Conservation (phyloP, 2,329 filamentous ascomycete genomes). For the Arthrinium puccinioides region DNA sequence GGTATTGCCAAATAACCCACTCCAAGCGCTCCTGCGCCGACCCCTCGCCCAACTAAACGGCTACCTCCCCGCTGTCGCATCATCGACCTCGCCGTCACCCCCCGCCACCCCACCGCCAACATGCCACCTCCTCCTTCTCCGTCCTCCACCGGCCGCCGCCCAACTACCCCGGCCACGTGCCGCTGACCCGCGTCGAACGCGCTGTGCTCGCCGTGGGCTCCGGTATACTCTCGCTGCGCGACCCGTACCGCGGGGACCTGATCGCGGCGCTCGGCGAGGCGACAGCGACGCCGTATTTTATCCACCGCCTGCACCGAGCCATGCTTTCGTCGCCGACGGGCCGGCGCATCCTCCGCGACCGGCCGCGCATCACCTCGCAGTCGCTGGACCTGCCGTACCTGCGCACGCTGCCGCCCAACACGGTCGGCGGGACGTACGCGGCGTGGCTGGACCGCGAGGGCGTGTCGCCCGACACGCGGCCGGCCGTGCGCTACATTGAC, state of each 20-base stretch:
- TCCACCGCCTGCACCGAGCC: conserved; percentile 79
- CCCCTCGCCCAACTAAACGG: neutral
- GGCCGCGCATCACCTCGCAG: conserved; percentile 79
- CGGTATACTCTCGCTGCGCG: conserved; percentile 55
- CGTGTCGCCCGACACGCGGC: conserved; percentile 84
- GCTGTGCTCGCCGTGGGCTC: conserved; percentile 61
- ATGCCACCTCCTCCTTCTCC: conserved; percentile 50
- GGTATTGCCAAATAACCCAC: too few species aligned
- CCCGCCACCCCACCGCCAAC: conserved; percentile 18
- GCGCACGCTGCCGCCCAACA: conserved; percentile 62
- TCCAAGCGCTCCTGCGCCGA: neutral
- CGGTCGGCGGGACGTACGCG: conserved; percentile 76
- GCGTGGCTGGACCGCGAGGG: conserved; percentile 91
- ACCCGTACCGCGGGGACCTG: conserved; percentile 82
- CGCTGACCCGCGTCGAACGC: conserved; percentile 72
- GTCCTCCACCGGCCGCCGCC: conserved; percentile 77
- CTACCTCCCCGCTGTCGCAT: neutral
- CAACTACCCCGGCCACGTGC: conserved; percentile 89
- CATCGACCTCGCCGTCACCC: neutral
- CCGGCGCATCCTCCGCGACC: conserved; percentile 81
- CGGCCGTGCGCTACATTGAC: conserved; percentile 81
- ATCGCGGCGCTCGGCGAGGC: conserved; percentile 93
- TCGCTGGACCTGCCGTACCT: conserved; percentile 60
- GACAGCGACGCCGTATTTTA: conserved; percentile 91
- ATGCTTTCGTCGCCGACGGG: conserved; percentile 85